Evolutionary conservation across 2,329 filamentous ascomycete species (phyloP), one percentile per base, ranked within the genome.

Genomic region (Taxawa tesnikishii): DNA sequence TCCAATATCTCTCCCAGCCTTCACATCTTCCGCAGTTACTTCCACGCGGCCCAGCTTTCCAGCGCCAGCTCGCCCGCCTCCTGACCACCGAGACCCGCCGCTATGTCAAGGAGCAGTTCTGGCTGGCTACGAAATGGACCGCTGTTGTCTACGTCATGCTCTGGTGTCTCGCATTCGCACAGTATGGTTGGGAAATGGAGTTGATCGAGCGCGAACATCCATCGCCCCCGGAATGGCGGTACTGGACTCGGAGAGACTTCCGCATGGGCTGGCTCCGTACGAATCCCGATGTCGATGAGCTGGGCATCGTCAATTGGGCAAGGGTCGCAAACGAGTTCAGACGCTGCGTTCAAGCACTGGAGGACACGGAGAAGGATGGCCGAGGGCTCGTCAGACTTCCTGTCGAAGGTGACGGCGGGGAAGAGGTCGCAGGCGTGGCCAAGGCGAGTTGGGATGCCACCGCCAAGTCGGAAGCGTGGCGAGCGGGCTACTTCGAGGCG

Each of bases 161-260:
- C 6, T 59, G 68, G 27, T 68, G 79, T 37, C 55, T 75, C 26
- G 60, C 72, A 24, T 60, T 80, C 7, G 70, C 76, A 24, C 68
- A 69, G 42, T 72, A 75, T 40, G 77, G 77, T 11, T 51, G 84
- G 21, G 67, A 79, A 48, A 78, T 87, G 47, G 83, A 93, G 55
- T 62, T 68, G 38, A 63, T 83, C 27, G 85, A 94, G 58, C 69
- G 78, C 29, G 64, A 70, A 32, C 83, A 78, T 51, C 85, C 85
- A 0, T 87, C 83, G 1, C 87, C 88, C 1, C 69, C 72, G 15
- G 87, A 93, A 52, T 94, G 87, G 84, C 63, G 63, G 0, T 79
- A 75, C 54, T 58, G 73, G 41, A 83, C 79, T 28, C 67, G 84
- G 15, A 72, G 79, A 56, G 64, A 68, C 24, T 67, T 82, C 39